A percentile compares a stretch with the other conserved stretches of the same genome.
Evolutionary conservation across 2,329 filamentous ascomycete species (phyloP).

Genomic region (Fusarium sp.): DNA sequence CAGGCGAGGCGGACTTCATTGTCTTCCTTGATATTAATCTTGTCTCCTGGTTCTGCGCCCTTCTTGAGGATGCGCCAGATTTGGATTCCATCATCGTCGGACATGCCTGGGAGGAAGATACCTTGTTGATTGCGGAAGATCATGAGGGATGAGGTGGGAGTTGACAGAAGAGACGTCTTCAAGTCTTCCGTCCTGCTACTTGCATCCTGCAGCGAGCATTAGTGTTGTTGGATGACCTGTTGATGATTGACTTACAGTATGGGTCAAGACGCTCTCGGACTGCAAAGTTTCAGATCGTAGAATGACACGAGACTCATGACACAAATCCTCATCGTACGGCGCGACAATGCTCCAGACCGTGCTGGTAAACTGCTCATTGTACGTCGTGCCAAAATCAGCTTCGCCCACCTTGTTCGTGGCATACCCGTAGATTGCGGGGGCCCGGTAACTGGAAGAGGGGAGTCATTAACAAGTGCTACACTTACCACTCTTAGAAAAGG

Average conservation of each 20-base stretch:
- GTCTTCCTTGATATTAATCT: neutral
- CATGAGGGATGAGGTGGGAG: neutral
- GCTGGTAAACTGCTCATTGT: neutral
- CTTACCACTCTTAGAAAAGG: no score
- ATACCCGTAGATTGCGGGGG: slow-evolving; percentile 13
- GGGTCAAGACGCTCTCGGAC: neutral
- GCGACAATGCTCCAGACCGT: slow-evolving; percentile 16
- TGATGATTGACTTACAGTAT: neutral
- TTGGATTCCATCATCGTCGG: neutral
- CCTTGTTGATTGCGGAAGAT: slow-evolving; percentile 15
- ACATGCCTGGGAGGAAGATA: slow-evolving; percentile 6
- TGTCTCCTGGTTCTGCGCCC: neutral
- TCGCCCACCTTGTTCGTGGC: neutral
- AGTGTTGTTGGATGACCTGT: neutral
- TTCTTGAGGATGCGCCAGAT: slow-evolving; percentile 10
- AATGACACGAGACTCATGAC: neutral
- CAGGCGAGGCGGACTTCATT: neutral
- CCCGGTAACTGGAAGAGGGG: slow-evolving; percentile 4
- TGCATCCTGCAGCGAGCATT: neutral
- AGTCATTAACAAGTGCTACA: no score
- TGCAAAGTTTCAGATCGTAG: neutral
- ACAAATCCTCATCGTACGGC: slow-evolving; percentile 5
- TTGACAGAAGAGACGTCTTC: neutral
- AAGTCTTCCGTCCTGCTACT: neutral
- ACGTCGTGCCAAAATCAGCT: neutral